Base-by-base conservation (phyloP, 768 basidiomycete species). In the Collybiopsis luxurians region DNA sequence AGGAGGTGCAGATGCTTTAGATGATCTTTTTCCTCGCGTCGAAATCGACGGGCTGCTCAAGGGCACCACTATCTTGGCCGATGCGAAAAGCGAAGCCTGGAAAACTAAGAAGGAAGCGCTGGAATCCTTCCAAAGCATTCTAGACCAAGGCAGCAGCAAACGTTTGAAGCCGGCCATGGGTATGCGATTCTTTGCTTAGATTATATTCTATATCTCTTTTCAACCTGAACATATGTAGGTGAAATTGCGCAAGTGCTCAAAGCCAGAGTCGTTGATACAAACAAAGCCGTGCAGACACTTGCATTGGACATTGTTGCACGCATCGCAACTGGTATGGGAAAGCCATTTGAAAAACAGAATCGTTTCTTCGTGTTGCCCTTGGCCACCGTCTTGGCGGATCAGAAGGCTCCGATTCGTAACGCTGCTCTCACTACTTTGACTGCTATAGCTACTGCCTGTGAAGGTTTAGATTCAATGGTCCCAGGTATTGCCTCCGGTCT, bases 61-160 rank as follows among this genome's bases (percentile, higher is more conserved):
- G 60, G 89, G 89, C 23, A 92, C 92, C 0, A 85, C 86, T 4
- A 88, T 95, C 46, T 71, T 97, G 15, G 78, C 85, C 2, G 92
- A 94, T 63, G 79, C 87, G 10, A 95, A 92, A 74, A 96, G 87
- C 63, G 95, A 96, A 61, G 87, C 93, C 0, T 99, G 96, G 96
- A 98, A 98, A 75, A 85, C 84, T 1, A 89, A 95, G 73, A 99
- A 99, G 69, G 96, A 98, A 65, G 95, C 92, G 2, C 77, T 98
- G 57, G 97, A 98, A 69, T 75, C 78, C 0, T 70, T 98, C 17
- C 89, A 92, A 65, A 85, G 82, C 0, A 81, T 93, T 57, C 73
- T 99, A 31, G 95, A 98, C 65, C 89, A 94, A 72, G 91, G 92
- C 49, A 79, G 83, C 42, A 98, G 98, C 69, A 96, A 96, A 65